Evolutionary conservation across 192 early-diverging fungal species (phyloP).

Genomic region (Coemansia sp.): DNA sequence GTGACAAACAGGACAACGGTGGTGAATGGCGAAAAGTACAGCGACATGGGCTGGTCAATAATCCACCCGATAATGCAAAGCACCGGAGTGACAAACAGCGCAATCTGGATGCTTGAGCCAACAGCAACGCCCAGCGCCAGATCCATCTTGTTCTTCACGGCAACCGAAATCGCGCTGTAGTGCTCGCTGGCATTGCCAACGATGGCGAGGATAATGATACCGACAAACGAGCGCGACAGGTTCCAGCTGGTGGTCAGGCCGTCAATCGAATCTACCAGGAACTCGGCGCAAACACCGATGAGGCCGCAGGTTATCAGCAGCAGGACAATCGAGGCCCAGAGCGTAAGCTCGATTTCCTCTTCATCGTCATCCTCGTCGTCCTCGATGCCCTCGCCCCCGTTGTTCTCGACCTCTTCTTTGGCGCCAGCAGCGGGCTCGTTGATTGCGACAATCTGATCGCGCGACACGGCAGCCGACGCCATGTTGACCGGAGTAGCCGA

Average conservation of each 20-base stretch:
- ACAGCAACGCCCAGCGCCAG: slow-evolving; percentile 84
- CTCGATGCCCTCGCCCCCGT: neutral
- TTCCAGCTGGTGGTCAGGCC: slow-evolving; percentile 67
- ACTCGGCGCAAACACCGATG: slow-evolving; percentile 82
- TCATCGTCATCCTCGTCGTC: slow-evolving; percentile 59
- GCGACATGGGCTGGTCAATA: slow-evolving; percentile 72
- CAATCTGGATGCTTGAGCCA: slow-evolving; percentile 89
- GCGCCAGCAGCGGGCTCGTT: neutral
- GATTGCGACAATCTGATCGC: neutral
- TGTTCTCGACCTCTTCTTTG: slow-evolving; percentile 18
- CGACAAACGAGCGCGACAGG: slow-evolving; percentile 82
- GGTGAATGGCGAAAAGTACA: slow-evolving; percentile 82
- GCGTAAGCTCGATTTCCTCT: slow-evolving; percentile 62
- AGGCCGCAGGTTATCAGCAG: slow-evolving; percentile 66
- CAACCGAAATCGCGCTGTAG: slow-evolving; percentile 75
- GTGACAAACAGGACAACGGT: slow-evolving; percentile 79
- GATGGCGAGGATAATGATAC: slow-evolving; percentile 86
- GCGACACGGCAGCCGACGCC: slow-evolving; percentile 1
- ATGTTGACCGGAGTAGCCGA: slow-evolving; percentile 1
- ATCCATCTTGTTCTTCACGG: slow-evolving; percentile 91
- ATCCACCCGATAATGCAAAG: slow-evolving; percentile 83
- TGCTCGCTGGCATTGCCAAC: slow-evolving; percentile 92
- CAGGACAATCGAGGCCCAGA: slow-evolving; percentile 43
- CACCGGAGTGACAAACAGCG: slow-evolving; percentile 69
- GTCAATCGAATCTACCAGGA: slow-evolving; percentile 79